Evolutionary conservation across 306 rosid species (phyloP).

Genomic region (Fragaria ananassa): DNA sequence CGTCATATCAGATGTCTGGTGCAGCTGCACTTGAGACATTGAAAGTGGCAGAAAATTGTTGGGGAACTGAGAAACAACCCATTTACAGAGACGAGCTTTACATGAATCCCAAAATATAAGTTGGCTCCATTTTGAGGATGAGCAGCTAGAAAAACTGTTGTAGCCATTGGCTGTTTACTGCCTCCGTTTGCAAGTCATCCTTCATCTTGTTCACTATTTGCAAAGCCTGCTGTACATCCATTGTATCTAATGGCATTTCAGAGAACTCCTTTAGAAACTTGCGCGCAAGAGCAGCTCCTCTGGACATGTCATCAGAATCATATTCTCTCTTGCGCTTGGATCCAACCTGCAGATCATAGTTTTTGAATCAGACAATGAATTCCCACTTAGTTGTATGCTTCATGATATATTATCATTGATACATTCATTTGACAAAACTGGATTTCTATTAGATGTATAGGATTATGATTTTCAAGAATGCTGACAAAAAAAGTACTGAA

Average conservation of each 20-base stretch:
- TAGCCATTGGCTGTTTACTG: constrained; percentile 66
- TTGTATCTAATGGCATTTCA: constrained; percentile 61
- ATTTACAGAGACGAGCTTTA: constrained; percentile 26
- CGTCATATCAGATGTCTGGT: not conserved
- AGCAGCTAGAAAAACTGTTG: constrained; percentile 53
- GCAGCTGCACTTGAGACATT: constrained; percentile 11
- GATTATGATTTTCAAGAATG: not conserved
- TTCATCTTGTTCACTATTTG: constrained; percentile 55
- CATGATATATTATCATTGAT: not conserved
- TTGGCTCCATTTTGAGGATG: constrained; percentile 9
- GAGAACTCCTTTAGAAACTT: constrained; percentile 66
- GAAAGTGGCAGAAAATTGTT: constrained; percentile 6
- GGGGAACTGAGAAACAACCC: constrained; percentile 14
- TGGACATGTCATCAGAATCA: constrained; percentile 58
- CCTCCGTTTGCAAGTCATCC: constrained; percentile 69
- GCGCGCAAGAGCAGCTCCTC: constrained; percentile 70
- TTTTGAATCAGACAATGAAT: not conserved
- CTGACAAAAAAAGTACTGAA: not conserved
- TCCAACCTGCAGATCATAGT: constrained; percentile 48
- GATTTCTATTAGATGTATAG: not conserved
- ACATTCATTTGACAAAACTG: not conserved
- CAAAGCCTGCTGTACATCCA: constrained; percentile 66
- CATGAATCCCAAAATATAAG: constrained; percentile 28
- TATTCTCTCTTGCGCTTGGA: constrained; percentile 69
- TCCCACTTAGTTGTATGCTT: not conserved